Evolutionary conservation across 2,329 filamentous ascomycete species (phyloP), one percentile per base, ranked within the genome.

Genomic region (Aspergillus novoparasiticus): DNA sequence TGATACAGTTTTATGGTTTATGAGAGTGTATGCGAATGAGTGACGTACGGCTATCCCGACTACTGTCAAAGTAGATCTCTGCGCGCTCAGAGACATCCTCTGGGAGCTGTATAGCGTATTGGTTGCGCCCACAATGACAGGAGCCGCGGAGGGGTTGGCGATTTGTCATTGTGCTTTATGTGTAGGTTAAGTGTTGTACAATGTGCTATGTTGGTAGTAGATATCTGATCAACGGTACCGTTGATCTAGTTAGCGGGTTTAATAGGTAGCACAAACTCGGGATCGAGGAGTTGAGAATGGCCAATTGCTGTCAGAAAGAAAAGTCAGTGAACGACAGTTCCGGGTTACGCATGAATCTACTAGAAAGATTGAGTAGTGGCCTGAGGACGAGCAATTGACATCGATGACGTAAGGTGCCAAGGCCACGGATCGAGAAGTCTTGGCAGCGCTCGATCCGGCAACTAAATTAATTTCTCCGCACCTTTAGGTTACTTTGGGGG

Each of bases 121-220:
- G 85, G 73, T 95, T 96, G 65, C 94, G 88, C 62, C 93, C 93
- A 77, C 94, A 97, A 59, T 90, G 89, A 81, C 94, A 97, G 67
- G 89, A 87, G 71, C 93, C 93, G 67, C 86, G 87, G 62, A 96
- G 84, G 45, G 84, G 84, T 64, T 85, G 75, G 46, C 73, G 67
- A 59, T 75, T 45, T 34, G 58, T 45, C 68, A 70, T 71, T 12
- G 62, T 64, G 48, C 21, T 45, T 32, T 9, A 32, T 59, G 12
- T 26, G 43, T 39, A 36, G 34, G 19, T 34, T 12, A 14, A 26
- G 11, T 28, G 3, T 12, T 26, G 23, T 48, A 48, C 9, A 12
- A 51, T 32, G 26, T 5, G 26, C 46, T 30, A 16, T 30, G 45
- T 23, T 54, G 14, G n/a, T 26, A 4, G 14, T 14, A 19, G 6